phyloP scores from a whole-genome alignment of 352 stramenopile genomes.

The Elongisporangium anandrum region DNA sequence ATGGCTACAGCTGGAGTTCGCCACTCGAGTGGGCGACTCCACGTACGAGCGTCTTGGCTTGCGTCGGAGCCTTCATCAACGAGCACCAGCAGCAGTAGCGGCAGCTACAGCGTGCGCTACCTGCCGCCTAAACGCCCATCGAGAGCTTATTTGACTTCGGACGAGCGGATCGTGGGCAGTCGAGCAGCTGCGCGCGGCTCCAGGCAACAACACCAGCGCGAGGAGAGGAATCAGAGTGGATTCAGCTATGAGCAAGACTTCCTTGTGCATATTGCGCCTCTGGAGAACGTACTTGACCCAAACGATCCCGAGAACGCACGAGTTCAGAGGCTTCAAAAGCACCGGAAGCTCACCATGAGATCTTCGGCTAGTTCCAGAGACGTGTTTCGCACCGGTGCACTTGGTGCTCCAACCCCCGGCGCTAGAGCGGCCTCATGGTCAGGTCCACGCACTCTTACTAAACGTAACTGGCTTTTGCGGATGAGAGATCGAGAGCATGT shows the following conservation, averaged over 20 bases:
- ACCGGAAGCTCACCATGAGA: slow-evolving; percentile 5
- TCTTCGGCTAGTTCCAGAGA: slow-evolving; percentile 11
- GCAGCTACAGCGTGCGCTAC: neutral
- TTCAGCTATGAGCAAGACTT: slow-evolving; percentile 68
- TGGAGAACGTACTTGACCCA: slow-evolving; percentile 44
- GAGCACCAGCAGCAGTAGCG: neutral
- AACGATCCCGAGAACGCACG: slow-evolving; percentile 70
- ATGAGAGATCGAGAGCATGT: slow-evolving; percentile 48
- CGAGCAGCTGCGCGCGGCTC: neutral
- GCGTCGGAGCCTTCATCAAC: neutral
- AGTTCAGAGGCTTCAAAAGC: slow-evolving; percentile 35
- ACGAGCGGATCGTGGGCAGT: neutral
- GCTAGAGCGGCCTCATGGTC: neutral
- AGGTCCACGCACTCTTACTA: slow-evolving; percentile 27
- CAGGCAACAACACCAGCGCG: slow-evolving; percentile 14
- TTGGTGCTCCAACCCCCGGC: slow-evolving; percentile 3
- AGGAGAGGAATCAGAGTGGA: slow-evolving; percentile 14
- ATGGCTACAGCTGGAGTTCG: slow-evolving; percentile 32
- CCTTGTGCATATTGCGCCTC: slow-evolving; percentile 36
- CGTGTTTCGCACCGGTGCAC: slow-evolving; percentile 40
- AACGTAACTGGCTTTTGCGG: slow-evolving; percentile 57
- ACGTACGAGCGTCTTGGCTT: slow-evolving; percentile 40
- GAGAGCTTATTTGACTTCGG: neutral
- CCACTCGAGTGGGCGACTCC: slow-evolving; percentile 47
- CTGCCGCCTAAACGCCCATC: slow-evolving; percentile 8